phyloP scores from a whole-genome alignment of 2,329 filamentous ascomycete genomes.

The Fusarium tupiense region DNA sequence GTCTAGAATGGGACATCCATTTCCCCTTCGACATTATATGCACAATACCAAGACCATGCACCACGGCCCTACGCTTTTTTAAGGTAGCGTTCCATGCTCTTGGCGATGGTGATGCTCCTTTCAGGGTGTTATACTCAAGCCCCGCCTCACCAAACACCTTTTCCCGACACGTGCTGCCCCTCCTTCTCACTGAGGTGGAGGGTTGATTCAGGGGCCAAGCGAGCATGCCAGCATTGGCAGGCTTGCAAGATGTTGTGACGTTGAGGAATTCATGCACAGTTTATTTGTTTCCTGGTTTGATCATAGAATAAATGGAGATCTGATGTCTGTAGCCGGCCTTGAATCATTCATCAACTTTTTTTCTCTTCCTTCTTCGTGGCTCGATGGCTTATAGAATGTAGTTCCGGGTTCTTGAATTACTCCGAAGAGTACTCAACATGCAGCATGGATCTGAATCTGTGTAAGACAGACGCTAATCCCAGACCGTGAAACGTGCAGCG shows the following conservation, averaged over 20 bases:
- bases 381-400: not conserved
- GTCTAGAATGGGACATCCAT: not conserved
- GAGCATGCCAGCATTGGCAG: not conserved
- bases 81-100: constrained; percentile 3
- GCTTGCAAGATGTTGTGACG: not conserved
- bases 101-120: constrained; percentile 4
- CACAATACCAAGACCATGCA: not conserved
- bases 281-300: not conserved
- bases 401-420: constrained; percentile 5
- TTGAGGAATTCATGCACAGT: not conserved
- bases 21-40: not conserved
- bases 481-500: constrained; percentile 20
- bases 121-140: constrained; percentile 15
- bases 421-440: not conserved
- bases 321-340: not conserved
- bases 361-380: not conserved
- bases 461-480: constrained; percentile 2
- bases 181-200: constrained; percentile 22
- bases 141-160: constrained; percentile 25
- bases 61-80: not conserved
- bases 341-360: not conserved
- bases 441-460: not conserved
- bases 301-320: not conserved
- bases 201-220: constrained; percentile 25
- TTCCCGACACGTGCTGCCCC: constrained; percentile 29